Base-by-base conservation (phyloP, 2,329 filamentous ascomycete species). In the Lecanoromycetidae sp. region DNA sequence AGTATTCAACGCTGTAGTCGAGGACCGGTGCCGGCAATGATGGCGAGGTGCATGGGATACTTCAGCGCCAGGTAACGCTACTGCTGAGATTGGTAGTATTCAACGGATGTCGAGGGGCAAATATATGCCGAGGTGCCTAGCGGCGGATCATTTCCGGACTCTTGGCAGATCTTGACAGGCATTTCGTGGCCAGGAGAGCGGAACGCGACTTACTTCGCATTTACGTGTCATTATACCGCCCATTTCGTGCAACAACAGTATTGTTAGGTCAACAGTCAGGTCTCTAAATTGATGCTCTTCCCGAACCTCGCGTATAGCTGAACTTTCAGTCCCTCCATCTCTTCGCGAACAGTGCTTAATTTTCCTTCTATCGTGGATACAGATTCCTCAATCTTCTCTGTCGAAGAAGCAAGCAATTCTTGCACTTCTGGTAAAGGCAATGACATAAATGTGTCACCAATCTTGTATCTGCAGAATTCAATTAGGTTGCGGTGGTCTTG, bases 211-310 rank as follows among this genome's bases (percentile, higher is more conserved):
- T n/a, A n/a, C n/a, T n/a, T n/a, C n/a, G n/a, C n/a, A n/a, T n/a
- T n/a, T n/a, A n/a, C n/a, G 27, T 30, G n/a, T 30, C 27, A 30
- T 8, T 30, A 8, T n/a, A 30, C 27, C 27, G 8, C n/a, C 27
- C 8, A 39, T 15, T 2, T 4, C 5, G 22, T 23, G 36, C 10
- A 39, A 22, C n/a, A 39, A n/a, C 8, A 29, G n/a, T 29, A 8
- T 5, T 26, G n/a, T 5, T 19, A 12, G 7, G 10, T 39, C 1
- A 29, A 13, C 10, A 13, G 3, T 50, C 26, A 91, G 57, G 84
- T 86, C 67, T 98, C 91, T 55, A 96, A 73, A 67, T 98, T 98
- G 72, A 98, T 98, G 64, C 88, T 94, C 65, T 84, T 80, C 47
- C 91, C 91, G 67, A 98, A 98, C 52, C 93, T 79, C 27, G 87